Evolutionary conservation across 83 land plant genomes (phyloP), one percentile per base, ranked within the genome.

Genomic region (Picea abies): DNA sequence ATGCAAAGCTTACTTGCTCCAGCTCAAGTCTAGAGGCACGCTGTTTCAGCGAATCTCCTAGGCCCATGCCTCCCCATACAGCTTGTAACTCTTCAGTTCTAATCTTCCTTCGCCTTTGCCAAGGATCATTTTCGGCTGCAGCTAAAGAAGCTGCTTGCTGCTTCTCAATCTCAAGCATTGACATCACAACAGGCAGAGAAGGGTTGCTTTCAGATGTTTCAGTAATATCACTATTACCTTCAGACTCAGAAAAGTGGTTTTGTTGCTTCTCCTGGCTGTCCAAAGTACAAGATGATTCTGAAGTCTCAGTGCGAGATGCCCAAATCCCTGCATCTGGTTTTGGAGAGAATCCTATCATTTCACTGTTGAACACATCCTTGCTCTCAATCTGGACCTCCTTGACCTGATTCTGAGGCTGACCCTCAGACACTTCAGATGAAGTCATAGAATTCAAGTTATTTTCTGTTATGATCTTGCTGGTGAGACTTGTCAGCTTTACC

Each of bases 41-140:
- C 1, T 88, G 93, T 77, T 25, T 80, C 16, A 90, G 73, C 5
- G 89, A 83, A 76, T 89, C 85, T 26, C 91, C 93, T 60, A 93
- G 85, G 75, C 93, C 86, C 79, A 93, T 75, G 15, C 93, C 93
- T 81, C 93, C 95, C 95, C 95, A 93, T 60, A 87, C 89, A 82
- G 79, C 88, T 82, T 82, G 83, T 83, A 90, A 39, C 83, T 93
- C 93, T 83, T 77, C 86, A 72, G 87, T 88, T 83, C 90, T 89
- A 56, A 86, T 88, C 79, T 80, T 26, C 63, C 63, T 78, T 25
- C 80, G 35, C 35, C 63, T 78, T 78, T 78, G 63, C 80, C 63
- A 60, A 78, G 80, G 80, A 29, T 60, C 37, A 32, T 60, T 60
- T 23, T 56, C n/a, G 23, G 63, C n/a, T 7, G 61, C 80, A 78